Percentiles rank a stretch among this genome's conserved stretches.
Evolutionary conservation across 176 grass and related monocot species (phyloP).

Genomic region (Typha latifolia): DNA sequence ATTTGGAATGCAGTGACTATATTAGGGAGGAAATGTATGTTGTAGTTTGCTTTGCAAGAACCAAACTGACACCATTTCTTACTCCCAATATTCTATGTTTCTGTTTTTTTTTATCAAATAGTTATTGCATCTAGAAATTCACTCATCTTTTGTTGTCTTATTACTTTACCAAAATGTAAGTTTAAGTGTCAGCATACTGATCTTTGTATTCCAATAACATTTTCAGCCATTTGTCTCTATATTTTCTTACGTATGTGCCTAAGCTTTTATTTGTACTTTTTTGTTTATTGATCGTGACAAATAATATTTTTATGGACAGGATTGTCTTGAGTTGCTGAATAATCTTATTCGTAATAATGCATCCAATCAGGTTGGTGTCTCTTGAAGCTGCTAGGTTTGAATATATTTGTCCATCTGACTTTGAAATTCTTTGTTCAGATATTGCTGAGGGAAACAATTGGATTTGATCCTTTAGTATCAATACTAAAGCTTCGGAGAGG

Average conservation of each 20-base stretch:
- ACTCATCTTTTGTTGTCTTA: too few species aligned
- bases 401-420: constrained; percentile 10
- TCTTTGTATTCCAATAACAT: too few species aligned
- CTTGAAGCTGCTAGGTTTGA: constrained; percentile 16
- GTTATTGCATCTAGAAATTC: too few species aligned
- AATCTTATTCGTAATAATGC: constrained; percentile 81
- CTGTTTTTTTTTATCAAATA: too few species aligned
- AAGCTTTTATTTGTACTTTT: constrained; percentile 12
- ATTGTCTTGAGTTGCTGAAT: constrained; percentile 95
- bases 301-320: constrained; percentile 41
- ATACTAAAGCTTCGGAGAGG: constrained; percentile 97
- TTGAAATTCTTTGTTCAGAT: constrained; percentile 39
- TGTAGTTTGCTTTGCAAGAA: too few species aligned
- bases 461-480: constrained; percentile 91
- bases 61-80: too few species aligned
- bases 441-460: constrained; percentile 95
- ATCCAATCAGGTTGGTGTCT: constrained; percentile 75
- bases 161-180: too few species aligned
- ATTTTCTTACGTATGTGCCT: constrained; percentile 3
- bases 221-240: not conserved
- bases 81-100: too few species aligned
- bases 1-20: too few species aligned
- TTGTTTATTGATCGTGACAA: constrained; percentile 17
- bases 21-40: too few species aligned
- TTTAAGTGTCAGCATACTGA: too few species aligned